Percentiles rank a stretch among this genome's conserved stretches.
phyloP scores from a whole-genome alignment of 768 basidiomycete genomes.

The Gymnopilus dilepis region DNA sequence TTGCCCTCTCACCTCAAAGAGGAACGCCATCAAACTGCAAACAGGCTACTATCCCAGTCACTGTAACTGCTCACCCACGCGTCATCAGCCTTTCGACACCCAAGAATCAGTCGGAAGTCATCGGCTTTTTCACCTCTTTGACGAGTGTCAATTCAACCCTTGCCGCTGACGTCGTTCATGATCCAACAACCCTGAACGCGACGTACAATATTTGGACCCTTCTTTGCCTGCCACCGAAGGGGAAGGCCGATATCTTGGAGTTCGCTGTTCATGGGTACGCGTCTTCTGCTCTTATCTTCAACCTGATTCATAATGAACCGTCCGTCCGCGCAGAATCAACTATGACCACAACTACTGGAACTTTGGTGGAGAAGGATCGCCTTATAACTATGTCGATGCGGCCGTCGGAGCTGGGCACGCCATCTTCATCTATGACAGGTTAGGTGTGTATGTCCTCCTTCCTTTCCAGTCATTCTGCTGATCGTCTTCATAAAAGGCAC shows the following conservation, averaged over 20 bases:
- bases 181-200: neutral
- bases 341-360: slow-evolving; percentile 32
- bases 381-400: slow-evolving; percentile 28
- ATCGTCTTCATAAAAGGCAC: slow-evolving; percentile 14
- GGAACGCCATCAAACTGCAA: neutral
- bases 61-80: neutral
- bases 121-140: slow-evolving; percentile 1
- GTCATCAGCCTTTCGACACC: slow-evolving; percentile 3
- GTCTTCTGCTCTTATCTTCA: neutral
- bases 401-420: slow-evolving; percentile 24
- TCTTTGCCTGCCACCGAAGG: slow-evolving; percentile 20
- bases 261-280: slow-evolving; percentile 30
- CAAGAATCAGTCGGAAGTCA: slow-evolving; percentile 9
- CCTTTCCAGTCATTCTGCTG: neutral
- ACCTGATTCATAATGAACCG: neutral
- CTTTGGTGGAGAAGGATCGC: slow-evolving; percentile 24
- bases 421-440: slow-evolving; percentile 28
- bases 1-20: neutral
- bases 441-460: slow-evolving; percentile 17
- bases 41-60: slow-evolving; percentile 6
- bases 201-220: slow-evolving; percentile 18
- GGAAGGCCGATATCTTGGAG: slow-evolving; percentile 17
- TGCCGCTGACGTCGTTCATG: neutral
- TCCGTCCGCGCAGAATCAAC: slow-evolving; percentile 17
- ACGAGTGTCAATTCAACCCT: slow-evolving; percentile 11